Evolutionary conservation across 2,329 filamentous ascomycete genomes (phyloP).

Genomic region (Neophaeococcomyces aloes): DNA sequence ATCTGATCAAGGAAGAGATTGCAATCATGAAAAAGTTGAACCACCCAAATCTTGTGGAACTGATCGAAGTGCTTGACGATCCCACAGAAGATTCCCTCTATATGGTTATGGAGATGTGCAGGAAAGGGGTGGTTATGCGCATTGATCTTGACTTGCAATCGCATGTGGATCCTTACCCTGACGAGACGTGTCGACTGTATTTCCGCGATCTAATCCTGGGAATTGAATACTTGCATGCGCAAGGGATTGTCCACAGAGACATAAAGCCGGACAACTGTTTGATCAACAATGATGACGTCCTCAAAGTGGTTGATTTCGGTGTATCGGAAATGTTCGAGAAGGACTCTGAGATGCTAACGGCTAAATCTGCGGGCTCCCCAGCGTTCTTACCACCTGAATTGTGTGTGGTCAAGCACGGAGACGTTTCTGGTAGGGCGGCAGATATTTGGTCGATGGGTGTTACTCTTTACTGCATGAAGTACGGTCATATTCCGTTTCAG

Average conservation of each 20-base stretch:
- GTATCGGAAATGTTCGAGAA: constrained; percentile 98
- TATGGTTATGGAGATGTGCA: constrained; percentile 99
- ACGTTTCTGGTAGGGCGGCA: constrained; percentile 77
- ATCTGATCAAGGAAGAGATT: constrained; percentile 88
- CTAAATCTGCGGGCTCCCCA: constrained; percentile 87
- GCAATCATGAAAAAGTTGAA: constrained; percentile 99
- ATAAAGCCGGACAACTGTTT: constrained; percentile 97
- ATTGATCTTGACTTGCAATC: constrained; percentile 85
- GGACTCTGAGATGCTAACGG: constrained; percentile 72
- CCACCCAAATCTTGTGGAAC: constrained; percentile 82
- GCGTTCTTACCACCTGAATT: constrained; percentile 91
- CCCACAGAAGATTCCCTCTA: constrained; percentile 92
- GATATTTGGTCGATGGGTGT: constrained; percentile 99
- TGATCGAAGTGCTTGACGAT: constrained; percentile 92
- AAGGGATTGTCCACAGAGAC: constrained; percentile 89
- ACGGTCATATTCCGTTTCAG: constrained; percentile 80
- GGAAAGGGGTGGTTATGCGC: constrained; percentile 95
- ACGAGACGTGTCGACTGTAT: constrained; percentile 77
- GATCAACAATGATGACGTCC: constrained; percentile 77
- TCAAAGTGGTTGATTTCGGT: constrained; percentile 98
- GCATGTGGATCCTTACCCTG: constrained; percentile 66
- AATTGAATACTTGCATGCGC: constrained; percentile 90
- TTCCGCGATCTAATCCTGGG: constrained; percentile 91
- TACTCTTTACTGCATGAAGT: constrained; percentile 83
- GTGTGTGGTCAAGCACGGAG: constrained; percentile 73